Percentiles rank a stretch among this genome's conserved stretches.
phyloP scores from a whole-genome alignment of 768 basidiomycete genomes.

The Daedaleopsis nitida region DNA sequence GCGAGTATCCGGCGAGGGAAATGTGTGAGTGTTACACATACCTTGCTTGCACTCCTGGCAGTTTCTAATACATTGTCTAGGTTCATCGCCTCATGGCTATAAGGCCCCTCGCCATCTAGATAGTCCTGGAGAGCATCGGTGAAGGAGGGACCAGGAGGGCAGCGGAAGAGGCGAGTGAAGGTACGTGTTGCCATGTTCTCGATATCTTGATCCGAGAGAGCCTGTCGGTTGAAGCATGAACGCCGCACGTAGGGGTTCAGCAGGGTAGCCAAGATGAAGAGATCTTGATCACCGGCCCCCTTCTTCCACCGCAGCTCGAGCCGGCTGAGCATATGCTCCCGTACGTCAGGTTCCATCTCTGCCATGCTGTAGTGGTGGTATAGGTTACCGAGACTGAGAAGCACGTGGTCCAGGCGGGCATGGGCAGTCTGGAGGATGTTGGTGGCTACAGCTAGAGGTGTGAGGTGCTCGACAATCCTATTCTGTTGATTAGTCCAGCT shows the following conservation, averaged over 20 bases:
- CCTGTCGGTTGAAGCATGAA: constrained; percentile 1
- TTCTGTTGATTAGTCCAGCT: no score
- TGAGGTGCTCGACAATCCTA: constrained; percentile 1
- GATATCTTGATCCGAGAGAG: background rate
- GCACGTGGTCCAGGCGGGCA: constrained; percentile 18
- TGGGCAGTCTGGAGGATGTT: constrained; percentile 16
- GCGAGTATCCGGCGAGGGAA: no score
- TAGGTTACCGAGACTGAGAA: constrained; percentile 19
- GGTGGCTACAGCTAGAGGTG: constrained; percentile 22
- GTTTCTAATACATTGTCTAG: background rate
- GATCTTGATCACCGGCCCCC: constrained; percentile 36
- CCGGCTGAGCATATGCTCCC: constrained; percentile 26
- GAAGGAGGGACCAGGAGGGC: background rate
- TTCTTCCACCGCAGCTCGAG: constrained; percentile 37
- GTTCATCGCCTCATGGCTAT: background rate
- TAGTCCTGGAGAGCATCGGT: background rate
- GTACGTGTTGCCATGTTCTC: background rate
- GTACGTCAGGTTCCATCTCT: constrained; percentile 13
- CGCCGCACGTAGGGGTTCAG: constrained; percentile 35
- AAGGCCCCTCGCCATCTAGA: background rate
- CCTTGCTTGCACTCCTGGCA: no score
- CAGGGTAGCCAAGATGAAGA: constrained; percentile 37
- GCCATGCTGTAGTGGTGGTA: constrained; percentile 25
- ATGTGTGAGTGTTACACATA: no score
- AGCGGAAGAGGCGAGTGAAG: background rate